These are phyloP conservation scores for Scedosporium aurantiacum DNA, from an alignment of 2,329 filamentous ascomycete species.

Conservation along the genomic window DNA sequence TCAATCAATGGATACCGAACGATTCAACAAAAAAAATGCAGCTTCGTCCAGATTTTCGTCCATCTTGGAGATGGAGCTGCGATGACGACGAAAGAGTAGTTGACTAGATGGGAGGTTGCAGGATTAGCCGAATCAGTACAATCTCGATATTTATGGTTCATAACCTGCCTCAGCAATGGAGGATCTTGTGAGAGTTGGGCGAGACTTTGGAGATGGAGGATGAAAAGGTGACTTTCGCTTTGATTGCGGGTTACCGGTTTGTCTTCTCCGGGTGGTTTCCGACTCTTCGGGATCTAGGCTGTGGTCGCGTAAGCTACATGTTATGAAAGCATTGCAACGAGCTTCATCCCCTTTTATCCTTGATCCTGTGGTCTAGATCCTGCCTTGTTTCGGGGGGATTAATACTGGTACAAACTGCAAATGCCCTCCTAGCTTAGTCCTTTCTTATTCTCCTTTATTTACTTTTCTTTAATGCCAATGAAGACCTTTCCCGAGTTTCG, in stretches of 20 bases:
- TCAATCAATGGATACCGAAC: slow-evolving; percentile 10
- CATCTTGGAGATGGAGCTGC: slow-evolving; percentile 5
- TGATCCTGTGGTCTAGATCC: not conserved
- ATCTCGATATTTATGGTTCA: not conserved
- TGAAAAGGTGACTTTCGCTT: not conserved
- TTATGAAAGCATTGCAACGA: not conserved
- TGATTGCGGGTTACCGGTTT: not conserved
- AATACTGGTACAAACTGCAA: not conserved
- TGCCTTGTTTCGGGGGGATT: not conserved
- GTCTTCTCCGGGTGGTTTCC: not conserved
- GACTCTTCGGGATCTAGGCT: not conserved
- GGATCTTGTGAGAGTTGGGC: not conserved
- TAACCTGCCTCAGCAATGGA: not conserved
- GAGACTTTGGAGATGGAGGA: not conserved
- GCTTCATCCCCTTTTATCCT: not conserved
- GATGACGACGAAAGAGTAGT: not conserved
- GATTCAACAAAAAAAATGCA: slow-evolving; percentile 7
- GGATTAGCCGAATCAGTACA: not conserved
- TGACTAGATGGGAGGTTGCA: not conserved
- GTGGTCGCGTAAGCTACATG: not conserved
- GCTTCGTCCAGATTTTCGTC: slow-evolving; percentile 2
- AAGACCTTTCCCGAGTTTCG: slow-evolving; percentile 24
- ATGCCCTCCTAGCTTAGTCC: not conserved
- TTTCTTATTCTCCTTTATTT: slow-evolving; percentile 34
- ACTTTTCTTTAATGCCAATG: slow-evolving; percentile 55